Conservation (phyloP, 331 rosid species). For the Cucumis variabilis region DNA sequence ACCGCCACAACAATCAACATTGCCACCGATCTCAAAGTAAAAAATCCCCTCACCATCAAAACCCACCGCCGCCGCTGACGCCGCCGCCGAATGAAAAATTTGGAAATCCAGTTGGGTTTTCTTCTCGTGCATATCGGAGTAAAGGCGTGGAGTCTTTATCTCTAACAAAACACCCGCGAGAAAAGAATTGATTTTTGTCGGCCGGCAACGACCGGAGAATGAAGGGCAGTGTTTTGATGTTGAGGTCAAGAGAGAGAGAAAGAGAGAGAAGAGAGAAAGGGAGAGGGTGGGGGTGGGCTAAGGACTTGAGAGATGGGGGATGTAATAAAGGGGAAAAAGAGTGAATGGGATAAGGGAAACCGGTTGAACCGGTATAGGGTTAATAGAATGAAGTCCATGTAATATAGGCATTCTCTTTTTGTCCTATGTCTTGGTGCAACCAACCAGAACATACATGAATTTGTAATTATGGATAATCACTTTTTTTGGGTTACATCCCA, state of each 20-base stretch:
- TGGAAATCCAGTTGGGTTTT: neutral
- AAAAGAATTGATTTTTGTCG: neutral
- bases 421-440: constrained; percentile 28
- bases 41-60: constrained; percentile 20
- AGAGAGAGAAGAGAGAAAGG: neutral
- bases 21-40: constrained; percentile 29
- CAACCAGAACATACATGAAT: constrained; percentile 32
- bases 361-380: constrained; percentile 20
- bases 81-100: neutral
- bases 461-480: constrained; percentile 20
- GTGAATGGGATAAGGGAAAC: neutral
- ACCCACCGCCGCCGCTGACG: neutral
- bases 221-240: neutral
- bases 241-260: neutral
- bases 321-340: neutral
- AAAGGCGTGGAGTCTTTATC: neutral
- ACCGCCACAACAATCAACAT: constrained; percentile 38
- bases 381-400: neutral
- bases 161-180: neutral
- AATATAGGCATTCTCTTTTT: constrained; percentile 17
- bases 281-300: constrained; percentile 7
- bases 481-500: constrained; percentile 29
- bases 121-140: constrained; percentile 19
- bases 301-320: constrained; percentile 7
- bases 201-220: neutral